Conservation (phyloP, 2,329 filamentous ascomycete species). For the Pseudogymnoascus pannorum region DNA sequence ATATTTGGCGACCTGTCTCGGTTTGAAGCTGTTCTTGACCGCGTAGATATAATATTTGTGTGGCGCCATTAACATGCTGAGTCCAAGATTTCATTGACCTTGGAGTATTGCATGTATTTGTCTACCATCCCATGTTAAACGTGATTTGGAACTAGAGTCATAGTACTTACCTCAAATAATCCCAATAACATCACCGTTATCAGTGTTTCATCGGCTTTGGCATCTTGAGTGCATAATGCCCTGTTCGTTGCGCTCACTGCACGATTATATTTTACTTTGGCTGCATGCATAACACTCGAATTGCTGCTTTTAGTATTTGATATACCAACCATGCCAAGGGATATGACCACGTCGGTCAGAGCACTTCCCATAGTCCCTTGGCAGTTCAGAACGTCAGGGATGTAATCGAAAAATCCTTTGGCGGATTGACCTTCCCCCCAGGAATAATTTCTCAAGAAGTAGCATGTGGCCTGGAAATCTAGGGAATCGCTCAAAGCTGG, state of each 20-base stretch:
- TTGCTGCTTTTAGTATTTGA: background rate
- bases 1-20: constrained; percentile 42
- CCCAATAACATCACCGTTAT: constrained; percentile 23
- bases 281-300: background rate
- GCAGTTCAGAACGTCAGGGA: constrained; percentile 15
- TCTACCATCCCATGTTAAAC: constrained; percentile 13
- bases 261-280: constrained; percentile 6
- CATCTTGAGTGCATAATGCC: constrained; percentile 13
- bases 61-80: constrained; percentile 46
- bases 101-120: constrained; percentile 20
- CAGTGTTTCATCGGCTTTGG: constrained; percentile 22
- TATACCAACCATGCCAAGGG: constrained; percentile 20
- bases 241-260: background rate
- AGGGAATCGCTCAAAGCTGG: background rate
- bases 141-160: background rate
- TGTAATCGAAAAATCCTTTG: constrained; percentile 20
- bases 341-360: constrained; percentile 18
- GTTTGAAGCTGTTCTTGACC: constrained; percentile 42
- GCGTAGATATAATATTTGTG: constrained; percentile 42
- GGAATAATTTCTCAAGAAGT: constrained; percentile 25
- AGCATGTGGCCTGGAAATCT: constrained; percentile 20
- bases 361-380: constrained; percentile 12
- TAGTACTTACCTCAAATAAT: constrained; percentile 21
- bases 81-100: constrained; percentile 44
- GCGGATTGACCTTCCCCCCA: constrained; percentile 13